Evolutionary conservation across 331 rosid genomes (phyloP), one percentile per base, ranked within the genome.

Genomic region (Quercus lobata): DNA sequence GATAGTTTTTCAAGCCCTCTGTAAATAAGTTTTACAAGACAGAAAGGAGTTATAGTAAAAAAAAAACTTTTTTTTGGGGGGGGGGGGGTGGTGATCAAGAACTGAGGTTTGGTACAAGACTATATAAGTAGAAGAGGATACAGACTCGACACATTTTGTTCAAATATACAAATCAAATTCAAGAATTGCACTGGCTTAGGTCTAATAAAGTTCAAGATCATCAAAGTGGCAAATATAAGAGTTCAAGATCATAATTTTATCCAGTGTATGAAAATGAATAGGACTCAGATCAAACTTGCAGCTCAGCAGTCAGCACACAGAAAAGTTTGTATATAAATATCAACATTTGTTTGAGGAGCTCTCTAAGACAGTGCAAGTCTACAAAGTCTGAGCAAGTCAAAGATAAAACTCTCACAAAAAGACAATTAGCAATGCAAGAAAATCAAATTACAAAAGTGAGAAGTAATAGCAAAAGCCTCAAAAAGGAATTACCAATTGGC

Each of bases 1-100:
- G 94, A 88, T 90, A 96, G 80, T 82, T 89, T 88, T 96, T 96
- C 91, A 96, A 86, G 72, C 98, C 89, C 80, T 96, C 99, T 96
- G 91, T 87, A 79, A 30, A 18, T 0, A 82, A 75, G 54, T 5
- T 2, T 68, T 21, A 49, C 46, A 61, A 79, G 32, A 60, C 32
- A 5, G 66, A 24, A 24, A 27, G 17, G 3, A 60, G 27, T 24
- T 57, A 10, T 3, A 58, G 12, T 10, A 21, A 27, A 27, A 4
- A 22, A 4, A 27, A 4, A 12, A 0, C 1, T 2, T 44, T 44
- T 2, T 3, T 46, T 14, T 11, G 1, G 17, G 17, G 17, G 54
- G 54, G 54, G 53, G 5, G 54, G 16, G 0, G 4, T 5, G 5
- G 5, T 11, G 46, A 41, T 3, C 12, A 41, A 41, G 54, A 11